These are phyloP conservation scores for Escovopsis sp. DNA, from an alignment of 2,329 filamentous ascomycete species.

Conservation along the genomic window DNA sequence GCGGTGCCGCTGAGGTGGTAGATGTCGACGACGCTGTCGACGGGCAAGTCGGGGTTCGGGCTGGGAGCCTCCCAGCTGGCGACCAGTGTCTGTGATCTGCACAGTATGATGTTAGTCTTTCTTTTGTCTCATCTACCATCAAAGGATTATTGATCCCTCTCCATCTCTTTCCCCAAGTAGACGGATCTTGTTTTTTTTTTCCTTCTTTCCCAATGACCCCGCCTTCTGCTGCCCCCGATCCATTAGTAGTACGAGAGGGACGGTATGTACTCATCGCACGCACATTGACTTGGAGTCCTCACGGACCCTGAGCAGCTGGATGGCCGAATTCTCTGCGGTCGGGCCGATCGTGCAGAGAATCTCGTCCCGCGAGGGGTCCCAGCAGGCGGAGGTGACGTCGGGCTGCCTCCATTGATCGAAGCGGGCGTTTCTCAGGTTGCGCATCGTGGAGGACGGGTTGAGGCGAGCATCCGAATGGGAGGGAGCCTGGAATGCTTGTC, in stretches of 20 bases:
- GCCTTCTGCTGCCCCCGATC: background rate
- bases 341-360: slow-evolving; percentile 78
- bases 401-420: slow-evolving; percentile 50
- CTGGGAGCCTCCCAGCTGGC: slow-evolving; percentile 83
- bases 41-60: slow-evolving; percentile 57
- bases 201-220: background rate
- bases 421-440: slow-evolving; percentile 70
- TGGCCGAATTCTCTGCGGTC: slow-evolving; percentile 48
- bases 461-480: background rate
- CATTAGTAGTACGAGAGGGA: background rate
- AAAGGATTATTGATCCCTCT: background rate
- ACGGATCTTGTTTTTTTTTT: background rate
- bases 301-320: slow-evolving; percentile 52
- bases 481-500: background rate
- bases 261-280: slow-evolving; percentile 11
- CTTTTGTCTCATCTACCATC: slow-evolving; percentile 1
- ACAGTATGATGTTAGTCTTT: background rate
- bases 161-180: background rate
- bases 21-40: slow-evolving; percentile 62
- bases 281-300: slow-evolving; percentile 28
- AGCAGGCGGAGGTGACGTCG: slow-evolving; percentile 62
- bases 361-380: slow-evolving; percentile 68
- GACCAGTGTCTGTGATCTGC: slow-evolving; percentile 30
- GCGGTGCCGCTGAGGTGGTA: slow-evolving; percentile 75
- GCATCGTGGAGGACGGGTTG: slow-evolving; percentile 41